Base-by-base conservation (phyloP, 129 eudicot species). In the Calendula officinalis region DNA sequence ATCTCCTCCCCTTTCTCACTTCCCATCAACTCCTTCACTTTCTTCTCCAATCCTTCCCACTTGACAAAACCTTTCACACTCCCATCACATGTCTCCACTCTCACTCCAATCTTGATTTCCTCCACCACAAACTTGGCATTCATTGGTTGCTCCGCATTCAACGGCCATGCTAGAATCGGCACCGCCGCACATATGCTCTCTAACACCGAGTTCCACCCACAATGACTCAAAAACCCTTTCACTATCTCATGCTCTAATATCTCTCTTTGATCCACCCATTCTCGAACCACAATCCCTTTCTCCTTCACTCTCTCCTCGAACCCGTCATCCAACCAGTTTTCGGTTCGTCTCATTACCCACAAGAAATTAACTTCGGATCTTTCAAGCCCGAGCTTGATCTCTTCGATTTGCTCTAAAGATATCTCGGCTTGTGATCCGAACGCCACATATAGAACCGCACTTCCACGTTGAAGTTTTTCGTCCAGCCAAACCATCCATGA, bases 401-500 rank as follows among this genome's bases (percentile, higher is more conserved):
- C 88, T 2, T 54, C 56, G 4, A 86, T 16, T 51, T 86, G 94
- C 2, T 66, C 49, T 0, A 46, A 0, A 0, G 83, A 67, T 33
- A 86, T 57, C 41, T 55, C 45, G 0, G 72, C 39, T 67, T 86
- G 88, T 1, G 94, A 68, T 17, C 94, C 94, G 8, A 86, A 86
- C 4, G 86, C 88, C 4, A 82, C 67, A 33, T 86, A 86, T 5
- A 82, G 46, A 32, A 82, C 89, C 0, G 73, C 32, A 30, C 57
- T 17, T 14, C 81, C 80, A 8, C 73, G 61, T 2, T 30, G 54
- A 51, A 71, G 71, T 41, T 50, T 82, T 15, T 35, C 13, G 56
- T 86, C 84, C 2, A 86, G 78, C 94, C 94, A 86, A 3, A 47
- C 17, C 5, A 82, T 64, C 89, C 89, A 86, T 16, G 30, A 6